Base-by-base conservation (phyloP, 2,329 filamentous ascomycete species). In the Arthrobotrys sinensis region DNA sequence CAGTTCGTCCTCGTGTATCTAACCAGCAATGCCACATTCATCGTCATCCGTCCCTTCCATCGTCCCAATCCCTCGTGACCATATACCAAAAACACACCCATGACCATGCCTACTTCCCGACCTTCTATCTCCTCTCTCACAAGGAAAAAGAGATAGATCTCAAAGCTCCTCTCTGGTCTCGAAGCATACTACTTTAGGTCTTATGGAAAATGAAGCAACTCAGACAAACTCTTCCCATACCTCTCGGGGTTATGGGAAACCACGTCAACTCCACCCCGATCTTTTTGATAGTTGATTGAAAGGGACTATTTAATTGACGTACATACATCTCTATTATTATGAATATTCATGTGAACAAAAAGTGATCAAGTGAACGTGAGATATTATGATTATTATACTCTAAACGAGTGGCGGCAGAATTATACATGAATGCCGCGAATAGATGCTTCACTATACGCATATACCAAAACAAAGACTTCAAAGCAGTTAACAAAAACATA, bases 291-390 rank as follows among this genome's bases (percentile, higher is more conserved):
- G 7, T 32, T 77, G 67, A 77, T 77, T 77, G 73, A 77, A 71
- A 77, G 73, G 73, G 73, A 77, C 73, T 77, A 77, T 77, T 77
- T 77, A 77, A 65, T 77, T 77, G 73, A 77, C 73, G 73, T 77
- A 77, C 71, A 76, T 76, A 11, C 36, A 60, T 73, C 21, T 62
- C 6, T 46, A 46, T 57, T 8, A 36, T 24, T 57, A 28, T 24
- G 19, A 3, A 38, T 4, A 11, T 60, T 16, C 32, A 19, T 34
- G 36, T 38, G n/a, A 43, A 11, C 32, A 40, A 60, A 38, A 38
- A 12, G 36, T 38, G 36, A 38, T 12, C 36, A 12, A 52, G 21
- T 52, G 48, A 52, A 32, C 45, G 45, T 53, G 50, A 53, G n/a
- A n/a, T 55, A 57, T 57, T 36, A 53, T 36, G 14, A 53, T 53